Evolutionary conservation across 2,329 filamentous ascomycete species (phyloP), one percentile per base, ranked within the genome.

Genomic region (Fusarium sp.): DNA sequence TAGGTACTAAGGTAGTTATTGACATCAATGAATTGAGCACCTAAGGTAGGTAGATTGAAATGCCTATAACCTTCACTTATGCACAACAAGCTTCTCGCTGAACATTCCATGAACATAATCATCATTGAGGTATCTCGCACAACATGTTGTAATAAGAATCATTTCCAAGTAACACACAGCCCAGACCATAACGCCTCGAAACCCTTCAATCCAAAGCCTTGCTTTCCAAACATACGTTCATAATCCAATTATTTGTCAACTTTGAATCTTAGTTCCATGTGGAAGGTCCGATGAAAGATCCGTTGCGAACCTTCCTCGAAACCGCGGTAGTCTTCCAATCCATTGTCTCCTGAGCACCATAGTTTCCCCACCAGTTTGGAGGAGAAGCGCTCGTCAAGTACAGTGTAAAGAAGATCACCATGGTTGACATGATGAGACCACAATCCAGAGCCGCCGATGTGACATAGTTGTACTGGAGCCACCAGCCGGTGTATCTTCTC

Each of bases 381-480:
- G 87, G 80, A 5, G 76, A 74, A 11, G 84, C 83, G 33, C 83
- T 80, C 4, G 89, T 89, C 68, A 93, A 77, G 57, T 89, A 88
- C 28, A 93, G 80, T 2, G 88, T 85, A 70, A 92, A 88, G 81
- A 93, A 92, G 59, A 93, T 90, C 59, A 93, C 77, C 35, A 93
- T 85, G 0, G 90, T 90, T 33, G 85, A 86, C 21, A 93, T 77
- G 15, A 90, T 88, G 8, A 92, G 83, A 8, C 91, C 91, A 48
- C 86, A 87, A 77, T 93, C 91, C 37, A 93, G 81, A 2, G 89
- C 91, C 0, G 91, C 91, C 21, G 90, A 92, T 1, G 90, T 88
- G 74, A 93, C 85, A 77, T 93, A 93, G 81, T 93, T 93, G 81
- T 92, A 93, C 77, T 90, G 88, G 77, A 91, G 82, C 91, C 91